phyloP scores from a whole-genome alignment of 2,329 filamentous ascomycete species.

The Colletotrichum nymphaeae region DNA sequence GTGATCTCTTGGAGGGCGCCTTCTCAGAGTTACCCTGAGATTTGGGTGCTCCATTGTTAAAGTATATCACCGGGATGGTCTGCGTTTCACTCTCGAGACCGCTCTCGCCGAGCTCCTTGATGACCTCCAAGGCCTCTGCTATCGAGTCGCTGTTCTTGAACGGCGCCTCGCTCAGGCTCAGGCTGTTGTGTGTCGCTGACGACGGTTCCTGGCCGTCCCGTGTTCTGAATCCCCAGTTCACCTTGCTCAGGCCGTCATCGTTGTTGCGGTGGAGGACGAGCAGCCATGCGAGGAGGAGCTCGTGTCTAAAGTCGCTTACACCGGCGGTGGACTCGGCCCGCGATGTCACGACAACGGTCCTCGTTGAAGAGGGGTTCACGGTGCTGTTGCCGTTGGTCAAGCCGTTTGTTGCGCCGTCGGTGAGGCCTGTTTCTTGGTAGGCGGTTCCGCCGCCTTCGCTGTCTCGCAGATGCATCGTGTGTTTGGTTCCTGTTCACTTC shows the following conservation, averaged over 20 bases:
- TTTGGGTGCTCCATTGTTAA: conserved; percentile 30
- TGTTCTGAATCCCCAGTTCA: conserved; percentile 35
- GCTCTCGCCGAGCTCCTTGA: conserved; percentile 18
- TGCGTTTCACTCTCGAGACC: conserved; percentile 5
- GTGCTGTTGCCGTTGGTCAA: conserved; percentile 21
- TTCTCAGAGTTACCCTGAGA: conserved; percentile 21
- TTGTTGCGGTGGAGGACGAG: conserved; percentile 39
- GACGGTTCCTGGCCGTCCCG: conserved; percentile 20
- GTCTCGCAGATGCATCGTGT: conserved; percentile 37
- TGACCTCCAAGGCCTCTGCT: conserved; percentile 24
- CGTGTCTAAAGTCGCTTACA: conserved; percentile 27
- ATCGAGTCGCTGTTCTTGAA: conserved; percentile 35
- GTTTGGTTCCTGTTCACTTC: neutral
- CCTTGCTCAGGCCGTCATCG: conserved; percentile 34
- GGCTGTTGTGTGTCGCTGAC: conserved; percentile 6
- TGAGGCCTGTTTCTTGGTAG: conserved; percentile 19
- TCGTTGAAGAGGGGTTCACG: conserved; percentile 31
- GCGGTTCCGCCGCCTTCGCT: conserved; percentile 35
- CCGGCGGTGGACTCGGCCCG: conserved; percentile 1
- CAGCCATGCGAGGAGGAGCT: conserved; percentile 40
- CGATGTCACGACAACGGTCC: conserved; percentile 23
- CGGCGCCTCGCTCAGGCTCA: conserved; percentile 32
- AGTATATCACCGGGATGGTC: conserved; percentile 31
- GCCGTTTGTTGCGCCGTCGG: conserved; percentile 13
- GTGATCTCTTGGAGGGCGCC: conserved; percentile 22